Base-by-base conservation (phyloP, 2,329 filamentous ascomycete genomes). In the Colletotrichum australisinense region DNA sequence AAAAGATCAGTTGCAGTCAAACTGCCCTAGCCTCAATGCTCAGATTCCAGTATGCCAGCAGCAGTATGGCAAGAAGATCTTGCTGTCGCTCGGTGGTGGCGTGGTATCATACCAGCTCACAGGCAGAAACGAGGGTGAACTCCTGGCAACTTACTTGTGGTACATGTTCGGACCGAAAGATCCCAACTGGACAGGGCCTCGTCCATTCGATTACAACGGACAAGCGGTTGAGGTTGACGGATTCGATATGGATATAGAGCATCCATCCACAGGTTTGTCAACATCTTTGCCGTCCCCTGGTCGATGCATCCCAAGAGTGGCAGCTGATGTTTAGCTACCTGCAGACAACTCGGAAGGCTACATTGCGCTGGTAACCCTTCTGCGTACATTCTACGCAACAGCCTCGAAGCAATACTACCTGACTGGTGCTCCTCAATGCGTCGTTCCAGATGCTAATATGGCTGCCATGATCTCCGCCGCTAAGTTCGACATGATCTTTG, bases 401-500 rank as follows among this genome's bases (percentile, higher is more conserved):
- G 76, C 63, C 2, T 52, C 57, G 32, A 75, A 75, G 60, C 64
- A 30, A 22, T 86, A 85, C 74, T 84, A 87, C 75, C 85, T 90
- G 74, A 83, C 84, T 0, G 85, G 82, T 5, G 84, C 85, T 7
- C 85, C 85, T n/a, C 84, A 87, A 76, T 87, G 85, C 77, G 82
- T 84, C 16, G 79, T 83, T 24, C 63, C 68, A 3, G 71, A 80
- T 63, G 53, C 78, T 75, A 80, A 83, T 77, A 87, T 87, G 85
- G 79, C 80, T 71, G 76, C 78, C 24, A 85, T 87, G 71, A 82
- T 88, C 69, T 74, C 79, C 46, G 64, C 76, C 22, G 78, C 81
- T 52, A 72, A 77, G 52, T 86, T 86, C 71, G 84, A 87, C 74
- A 80, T 80, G 60, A 76, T 87, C 8, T 86, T 82, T 75, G 78